Evolutionary conservation across 345 rosid species (phyloP), one percentile per base, ranked within the genome.

Genomic region (Sonneratia caseolaris): DNA sequence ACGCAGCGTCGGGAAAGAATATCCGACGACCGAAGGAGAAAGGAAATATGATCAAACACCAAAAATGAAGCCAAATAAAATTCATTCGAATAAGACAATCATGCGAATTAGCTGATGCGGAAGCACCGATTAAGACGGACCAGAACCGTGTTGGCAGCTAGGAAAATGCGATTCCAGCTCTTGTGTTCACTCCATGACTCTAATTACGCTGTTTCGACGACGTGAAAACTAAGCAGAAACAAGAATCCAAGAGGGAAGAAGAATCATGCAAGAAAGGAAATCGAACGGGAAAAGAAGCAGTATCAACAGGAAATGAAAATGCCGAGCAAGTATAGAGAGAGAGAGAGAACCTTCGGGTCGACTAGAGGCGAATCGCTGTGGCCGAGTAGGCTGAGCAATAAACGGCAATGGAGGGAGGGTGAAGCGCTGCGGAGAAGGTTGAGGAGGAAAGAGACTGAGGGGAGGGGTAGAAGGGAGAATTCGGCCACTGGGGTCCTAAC

Each of bases 401-500:
- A 62, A 62, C 32, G 66, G 19, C 66, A 24, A 42, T 18, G 9
- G 14, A 61, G 21, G 38, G 14, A 11, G 32, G 66, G 36, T 27
- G 32, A 0, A 27, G 32, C 32, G 32, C 32, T 27, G 32, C 32
- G 32, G 66, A 8, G 43, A 40, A 4, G 43, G 43, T 4, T 4
- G 43, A 40, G 43, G 9, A 2, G 43, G 9, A 8, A 40, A 2
- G 43, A 40, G 2, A 40, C 7, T 4, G 43, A 40, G 42, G 42
- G 27, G 56, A 36, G 8, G 75, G 69, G 75, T 37, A 40, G 24
- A 71, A 61, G 0, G 56, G 65, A 61, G 57, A 66, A 45, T 47
- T 32, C 45, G 22, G 0, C 5, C 43, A 4, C 9, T 10, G 27
- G 14, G 32, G 32, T 4, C 2, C 9, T 37, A 37, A 27, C 76